Percentiles rank a stretch among this genome's conserved stretches.
phyloP scores from a whole-genome alignment of 108 stramenopile genomes.

The Fragilariopsis cylindrus region DNA sequence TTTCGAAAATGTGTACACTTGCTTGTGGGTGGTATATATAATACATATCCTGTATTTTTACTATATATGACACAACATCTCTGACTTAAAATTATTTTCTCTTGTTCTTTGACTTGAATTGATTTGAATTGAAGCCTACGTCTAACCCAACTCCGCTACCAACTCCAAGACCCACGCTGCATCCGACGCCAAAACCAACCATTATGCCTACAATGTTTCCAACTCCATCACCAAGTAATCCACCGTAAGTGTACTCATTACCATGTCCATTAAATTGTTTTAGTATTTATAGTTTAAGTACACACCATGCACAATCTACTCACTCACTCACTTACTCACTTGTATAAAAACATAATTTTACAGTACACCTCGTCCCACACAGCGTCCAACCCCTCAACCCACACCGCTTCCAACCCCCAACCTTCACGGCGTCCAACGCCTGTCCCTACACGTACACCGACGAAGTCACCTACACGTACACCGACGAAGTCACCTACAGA shows the following conservation, averaged over 20 bases:
- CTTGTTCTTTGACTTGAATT: too few relatives aligned
- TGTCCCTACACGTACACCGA: too few relatives aligned
- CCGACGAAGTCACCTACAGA: slow-evolving; percentile 3
- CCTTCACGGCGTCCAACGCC: not conserved
- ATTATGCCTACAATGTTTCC: not conserved
- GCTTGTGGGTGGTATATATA: too few relatives aligned
- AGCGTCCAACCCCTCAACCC: not conserved
- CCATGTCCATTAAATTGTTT: not conserved
- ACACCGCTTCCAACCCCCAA: not conserved
- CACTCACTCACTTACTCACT: not conserved
- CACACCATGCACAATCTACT: not conserved
- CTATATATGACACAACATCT: too few relatives aligned
- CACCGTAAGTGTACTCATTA: not conserved
- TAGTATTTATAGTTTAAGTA: not conserved
- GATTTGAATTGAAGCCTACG: not conserved
- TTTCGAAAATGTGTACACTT: too few relatives aligned
- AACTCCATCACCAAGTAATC: not conserved
- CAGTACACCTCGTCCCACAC: not conserved
- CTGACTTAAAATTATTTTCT: too few relatives aligned
- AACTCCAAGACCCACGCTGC: not conserved
- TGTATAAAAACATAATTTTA: too few relatives aligned
- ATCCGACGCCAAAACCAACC: slow-evolving; percentile 5
- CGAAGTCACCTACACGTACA: not conserved
- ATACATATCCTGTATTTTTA: too few relatives aligned
- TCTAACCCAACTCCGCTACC: not conserved